A percentile compares a stretch with the other conserved stretches of the same genome.
These are phyloP conservation scores for Chloris gayana DNA, from an alignment of 176 grass and related monocot species.

Conservation along the genomic window DNA sequence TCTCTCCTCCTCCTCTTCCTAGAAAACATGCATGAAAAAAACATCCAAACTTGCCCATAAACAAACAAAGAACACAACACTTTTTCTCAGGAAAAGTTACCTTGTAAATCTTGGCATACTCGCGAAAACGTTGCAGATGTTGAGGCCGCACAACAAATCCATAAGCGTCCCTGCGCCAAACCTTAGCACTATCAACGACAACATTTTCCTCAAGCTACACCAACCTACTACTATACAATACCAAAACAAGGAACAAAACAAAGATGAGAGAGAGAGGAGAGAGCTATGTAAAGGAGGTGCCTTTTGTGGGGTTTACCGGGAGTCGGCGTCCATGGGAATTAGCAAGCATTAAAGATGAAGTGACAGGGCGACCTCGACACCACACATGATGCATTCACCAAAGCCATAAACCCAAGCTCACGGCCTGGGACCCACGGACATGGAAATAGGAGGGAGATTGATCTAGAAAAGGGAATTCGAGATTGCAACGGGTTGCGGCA, in stretches of 20 bases:
- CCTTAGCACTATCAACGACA: slow-evolving; percentile 51
- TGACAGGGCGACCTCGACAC: slow-evolving; percentile 51
- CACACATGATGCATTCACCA: slow-evolving; percentile 63
- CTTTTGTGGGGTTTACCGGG: slow-evolving; percentile 53
- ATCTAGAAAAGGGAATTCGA: slow-evolving; percentile 37
- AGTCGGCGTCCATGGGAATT: slow-evolving; percentile 62
- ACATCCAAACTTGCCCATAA: slow-evolving; percentile 18
- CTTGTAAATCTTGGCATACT: slow-evolving; percentile 96
- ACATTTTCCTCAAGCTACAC: slow-evolving; percentile 24
- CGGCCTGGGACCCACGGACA: slow-evolving; percentile 58
- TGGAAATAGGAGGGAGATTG: slow-evolving; percentile 16
- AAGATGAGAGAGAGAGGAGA: slow-evolving; percentile 1
- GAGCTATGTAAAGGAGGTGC: not conserved
- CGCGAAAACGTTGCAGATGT: slow-evolving; percentile 88
- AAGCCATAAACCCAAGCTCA: slow-evolving; percentile 65
- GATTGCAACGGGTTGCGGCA: slow-evolving; percentile 41
- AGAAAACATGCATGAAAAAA: slow-evolving; percentile 23
- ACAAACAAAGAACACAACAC: slow-evolving; percentile 37
- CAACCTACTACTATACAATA: slow-evolving; percentile 8
- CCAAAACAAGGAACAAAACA: slow-evolving; percentile 8
- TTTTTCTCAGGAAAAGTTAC: slow-evolving; percentile 41
- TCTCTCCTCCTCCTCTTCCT: slow-evolving; percentile 99
- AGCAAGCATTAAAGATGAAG: slow-evolving; percentile 65
- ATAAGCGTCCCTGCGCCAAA: slow-evolving; percentile 85
- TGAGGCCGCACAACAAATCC: slow-evolving; percentile 94